phyloP scores from a whole-genome alignment of 2,329 filamentous ascomycete species.

The Torrubiella hemipterigena region DNA sequence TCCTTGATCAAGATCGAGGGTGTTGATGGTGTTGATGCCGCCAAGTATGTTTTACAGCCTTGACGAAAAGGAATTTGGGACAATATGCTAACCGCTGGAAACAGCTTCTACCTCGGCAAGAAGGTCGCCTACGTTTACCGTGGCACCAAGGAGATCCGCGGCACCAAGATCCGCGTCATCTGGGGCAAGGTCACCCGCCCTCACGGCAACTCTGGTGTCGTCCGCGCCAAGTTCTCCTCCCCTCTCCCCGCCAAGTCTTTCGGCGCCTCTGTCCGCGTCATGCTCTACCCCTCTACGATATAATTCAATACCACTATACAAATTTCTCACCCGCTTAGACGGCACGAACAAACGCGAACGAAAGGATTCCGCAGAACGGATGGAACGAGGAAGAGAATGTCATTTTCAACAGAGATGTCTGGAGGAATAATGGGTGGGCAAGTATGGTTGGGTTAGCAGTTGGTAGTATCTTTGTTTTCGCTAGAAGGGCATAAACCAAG shows the following conservation, averaged over 20 bases:
- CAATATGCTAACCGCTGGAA: conserved; percentile 14
- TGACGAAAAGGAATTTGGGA: too few species aligned
- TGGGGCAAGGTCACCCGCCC: conserved; percentile 97
- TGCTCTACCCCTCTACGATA: conserved; percentile 97
- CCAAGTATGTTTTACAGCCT: conserved; percentile 53
- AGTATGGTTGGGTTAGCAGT: too few species aligned
- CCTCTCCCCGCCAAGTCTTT: conserved; percentile 96
- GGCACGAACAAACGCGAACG: too few species aligned
- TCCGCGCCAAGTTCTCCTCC: conserved; percentile 92
- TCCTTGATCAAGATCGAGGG: conserved; percentile 98
- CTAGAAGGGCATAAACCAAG: too few species aligned
- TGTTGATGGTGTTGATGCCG: conserved; percentile 80
- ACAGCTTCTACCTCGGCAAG: conserved; percentile 93
- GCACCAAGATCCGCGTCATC: conserved; percentile 97
- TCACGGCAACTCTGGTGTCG: conserved; percentile 96
- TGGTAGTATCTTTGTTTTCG: too few species aligned
- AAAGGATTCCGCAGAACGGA: too few species aligned
- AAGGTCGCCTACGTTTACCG: conserved; percentile 98
- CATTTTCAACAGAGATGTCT: too few species aligned
- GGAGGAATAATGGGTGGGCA: too few species aligned
- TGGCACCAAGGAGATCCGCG: conserved; percentile 85
- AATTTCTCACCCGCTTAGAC: too few species aligned
- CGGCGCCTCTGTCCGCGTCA: conserved; percentile 89
- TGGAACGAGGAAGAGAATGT: too few species aligned
- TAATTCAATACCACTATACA: too few species aligned